Evolutionary conservation across 1,284 basidiomycete species (phyloP).

Genomic region (Cryptococcus deneoformans): DNA sequence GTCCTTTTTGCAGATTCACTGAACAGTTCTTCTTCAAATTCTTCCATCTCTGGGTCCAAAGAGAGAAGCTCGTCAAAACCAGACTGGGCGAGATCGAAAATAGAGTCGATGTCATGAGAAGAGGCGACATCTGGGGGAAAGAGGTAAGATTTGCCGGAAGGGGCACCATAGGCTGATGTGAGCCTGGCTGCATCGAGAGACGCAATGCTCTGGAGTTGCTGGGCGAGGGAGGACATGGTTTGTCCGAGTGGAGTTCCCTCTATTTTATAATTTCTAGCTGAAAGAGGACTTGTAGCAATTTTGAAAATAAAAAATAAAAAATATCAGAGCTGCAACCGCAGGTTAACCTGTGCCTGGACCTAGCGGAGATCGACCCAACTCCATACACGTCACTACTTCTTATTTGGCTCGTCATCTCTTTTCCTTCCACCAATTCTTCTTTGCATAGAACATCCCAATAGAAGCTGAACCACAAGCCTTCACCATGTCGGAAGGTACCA

Average conservation of each 20-base stretch:
- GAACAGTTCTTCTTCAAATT: conserved; percentile 70
- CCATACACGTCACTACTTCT: background rate
- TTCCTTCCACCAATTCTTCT: background rate
- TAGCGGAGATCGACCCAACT: background rate
- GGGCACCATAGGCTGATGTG: conserved; percentile 55
- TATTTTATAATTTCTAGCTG: background rate
- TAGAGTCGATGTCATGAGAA: conserved; percentile 78
- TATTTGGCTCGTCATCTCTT: background rate
- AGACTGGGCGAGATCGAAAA: conserved; percentile 77
- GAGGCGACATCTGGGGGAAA: conserved; percentile 79
- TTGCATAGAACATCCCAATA: background rate
- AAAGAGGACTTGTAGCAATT: background rate
- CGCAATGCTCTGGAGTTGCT: conserved; percentile 74
- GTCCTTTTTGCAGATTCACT: conserved; percentile 70
- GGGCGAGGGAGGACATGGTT: conserved; percentile 73
- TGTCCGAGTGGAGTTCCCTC: background rate
- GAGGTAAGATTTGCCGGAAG: conserved; percentile 70
- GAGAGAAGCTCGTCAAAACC: conserved; percentile 68
- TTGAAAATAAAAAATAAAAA: background rate
- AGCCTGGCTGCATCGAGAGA: conserved; percentile 78
- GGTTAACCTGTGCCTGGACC: background rate
- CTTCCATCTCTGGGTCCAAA: conserved; percentile 56
- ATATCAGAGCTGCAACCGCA: background rate
- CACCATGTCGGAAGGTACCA: background rate
- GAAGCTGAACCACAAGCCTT: background rate